Percentiles rank a stretch among this genome's conserved stretches.
These are phyloP conservation scores for Discostella stelligera DNA, from an alignment of 352 stramenopile species.

Conservation along the genomic window DNA sequence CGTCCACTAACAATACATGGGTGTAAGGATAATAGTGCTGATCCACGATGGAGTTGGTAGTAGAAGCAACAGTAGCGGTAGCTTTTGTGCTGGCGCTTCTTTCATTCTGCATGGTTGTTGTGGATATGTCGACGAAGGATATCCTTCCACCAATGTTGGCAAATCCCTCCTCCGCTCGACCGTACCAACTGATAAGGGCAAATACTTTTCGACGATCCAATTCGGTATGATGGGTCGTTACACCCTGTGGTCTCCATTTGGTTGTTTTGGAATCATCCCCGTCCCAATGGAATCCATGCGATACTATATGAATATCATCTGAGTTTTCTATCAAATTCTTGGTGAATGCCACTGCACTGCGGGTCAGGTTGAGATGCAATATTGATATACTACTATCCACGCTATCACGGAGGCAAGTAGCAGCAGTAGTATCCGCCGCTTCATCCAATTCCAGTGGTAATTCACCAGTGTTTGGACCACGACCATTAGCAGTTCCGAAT, in stretches of 20 bases:
- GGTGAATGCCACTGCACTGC: constrained; percentile 2
- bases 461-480: neutral
- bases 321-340: constrained; percentile 10
- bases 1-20: constrained; percentile 42
- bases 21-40: constrained; percentile 21
- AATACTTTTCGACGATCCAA: constrained; percentile 10
- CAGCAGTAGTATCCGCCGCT: too few species aligned
- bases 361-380: neutral
- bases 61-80: too few species aligned
- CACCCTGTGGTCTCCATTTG: constrained; percentile 43
- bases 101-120: constrained; percentile 10
- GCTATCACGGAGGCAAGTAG: constrained; percentile 1
- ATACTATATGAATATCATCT: constrained; percentile 16
- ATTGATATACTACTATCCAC: neutral
- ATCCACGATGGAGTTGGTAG: too few species aligned
- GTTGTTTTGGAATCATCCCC: constrained; percentile 25
- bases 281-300: constrained; percentile 39
- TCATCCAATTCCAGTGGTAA: too few species aligned
- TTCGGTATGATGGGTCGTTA: constrained; percentile 17
- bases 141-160: constrained; percentile 30
- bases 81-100: neutral
- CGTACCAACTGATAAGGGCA: constrained; percentile 44
- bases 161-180: constrained; percentile 36
- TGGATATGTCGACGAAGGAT: constrained; percentile 39
- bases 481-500: constrained; percentile 15